Evolutionary conservation across 2,329 filamentous ascomycete species (phyloP), one percentile per base, ranked within the genome.

Genomic region (Lasiodiplodia citricola): DNA sequence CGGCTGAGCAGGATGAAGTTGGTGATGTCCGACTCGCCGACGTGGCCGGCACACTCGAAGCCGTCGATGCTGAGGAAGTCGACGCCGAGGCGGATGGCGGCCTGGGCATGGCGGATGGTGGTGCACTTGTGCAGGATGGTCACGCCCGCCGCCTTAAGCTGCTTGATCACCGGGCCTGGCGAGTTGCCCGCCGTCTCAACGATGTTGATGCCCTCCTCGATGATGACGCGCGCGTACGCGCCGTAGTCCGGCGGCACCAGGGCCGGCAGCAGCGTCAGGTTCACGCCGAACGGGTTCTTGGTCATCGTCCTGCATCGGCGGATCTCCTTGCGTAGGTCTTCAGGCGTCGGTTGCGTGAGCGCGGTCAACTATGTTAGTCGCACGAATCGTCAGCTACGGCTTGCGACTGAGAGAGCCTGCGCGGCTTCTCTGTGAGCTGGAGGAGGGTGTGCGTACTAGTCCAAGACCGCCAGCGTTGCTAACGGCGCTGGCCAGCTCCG

Each of bases 61-160:
- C 96, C 96, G 78, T 99, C 96, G 74, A 99, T 98, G 73, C 91
- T 94, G 69, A 99, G 83, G 82, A 99, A 98, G 81, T 99, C 96
- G 4, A 97, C 96, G 71, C 96, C 96, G 50, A 98, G 89, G 82
- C 97, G 97, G 69, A 97, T 87, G 60, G 96, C 96, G 72, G 91
- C 94, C 80, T 93, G 88, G 23, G 96, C 96, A 79, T 99, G 96
- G 67, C 94, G 86, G 82, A 99, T 97, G 5, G 93, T 96, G 10
- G 96, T 99, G 85, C 96, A 98, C 84, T 99, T 99, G 87, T 99
- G 96, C 68, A 99, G 84, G 74, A 99, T 90, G 68, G 87, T 95
- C 75, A 88, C 87, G 68, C 89, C 89, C 6, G 90, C 92, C 70
- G 87, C 87, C 84, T 98, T 99, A 67, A 99, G 87, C 84, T 93